Conservation (phyloP, 768 basidiomycete genomes). For the Termitomyces sp. region DNA sequence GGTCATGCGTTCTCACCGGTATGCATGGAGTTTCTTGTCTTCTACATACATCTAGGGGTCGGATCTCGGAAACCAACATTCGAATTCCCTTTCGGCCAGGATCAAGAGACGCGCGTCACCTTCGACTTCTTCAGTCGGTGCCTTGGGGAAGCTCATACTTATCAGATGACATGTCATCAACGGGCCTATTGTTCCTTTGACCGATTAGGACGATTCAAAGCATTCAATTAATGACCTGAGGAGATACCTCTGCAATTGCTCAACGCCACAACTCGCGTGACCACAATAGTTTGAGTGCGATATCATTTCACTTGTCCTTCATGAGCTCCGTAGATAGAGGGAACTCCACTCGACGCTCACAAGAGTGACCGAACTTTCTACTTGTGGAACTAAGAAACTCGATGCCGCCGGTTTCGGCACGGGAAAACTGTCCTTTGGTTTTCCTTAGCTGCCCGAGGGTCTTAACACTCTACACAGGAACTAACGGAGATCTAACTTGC, state of each 20-base stretch:
- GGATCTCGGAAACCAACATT: constrained; percentile 11
- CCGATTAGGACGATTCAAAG: neutral
- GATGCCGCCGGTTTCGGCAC: constrained; percentile 12
- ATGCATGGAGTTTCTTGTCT: neutral
- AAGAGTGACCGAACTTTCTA: neutral
- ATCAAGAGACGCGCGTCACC: constrained; percentile 5
- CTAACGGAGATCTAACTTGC: neutral
- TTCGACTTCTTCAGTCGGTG: constrained; percentile 11
- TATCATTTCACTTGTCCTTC: neutral
- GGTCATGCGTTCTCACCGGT: neutral
- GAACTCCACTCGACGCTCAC: neutral
- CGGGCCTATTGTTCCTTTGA: neutral
- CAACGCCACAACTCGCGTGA: constrained; percentile 12
- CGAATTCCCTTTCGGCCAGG: constrained; percentile 8
- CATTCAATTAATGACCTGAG: too few species aligned
- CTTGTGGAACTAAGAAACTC: neutral
- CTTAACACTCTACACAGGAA: neutral
- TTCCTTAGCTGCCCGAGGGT: neutral
- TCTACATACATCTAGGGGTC: neutral
- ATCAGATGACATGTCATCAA: neutral
- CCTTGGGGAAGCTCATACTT: constrained; percentile 11
- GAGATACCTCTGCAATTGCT: neutral
- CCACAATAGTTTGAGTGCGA: neutral
- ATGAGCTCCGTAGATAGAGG: neutral
- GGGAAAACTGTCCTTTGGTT: neutral